These are phyloP conservation scores for Leptomonas pyrrhocoris DNA, from an alignment of 208 protist species.

Conservation along the genomic window DNA sequence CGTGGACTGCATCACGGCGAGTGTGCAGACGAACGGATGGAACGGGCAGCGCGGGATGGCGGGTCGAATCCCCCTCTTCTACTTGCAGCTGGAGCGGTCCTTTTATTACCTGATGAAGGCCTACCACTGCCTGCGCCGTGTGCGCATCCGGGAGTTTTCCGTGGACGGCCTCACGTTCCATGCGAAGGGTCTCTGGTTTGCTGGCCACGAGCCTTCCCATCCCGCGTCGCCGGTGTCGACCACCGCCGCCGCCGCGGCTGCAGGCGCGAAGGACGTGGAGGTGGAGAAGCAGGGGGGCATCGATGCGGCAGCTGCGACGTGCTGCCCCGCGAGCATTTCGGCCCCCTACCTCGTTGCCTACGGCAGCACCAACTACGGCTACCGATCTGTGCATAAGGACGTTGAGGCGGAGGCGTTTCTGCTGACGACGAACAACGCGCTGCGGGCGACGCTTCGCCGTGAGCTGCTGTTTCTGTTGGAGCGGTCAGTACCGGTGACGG, in stretches of 20 bases:
- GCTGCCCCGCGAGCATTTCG: conserved; percentile 21
- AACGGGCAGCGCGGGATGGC: conserved; percentile 63
- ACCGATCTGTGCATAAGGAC: conserved; percentile 85
- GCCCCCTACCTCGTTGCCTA: conserved; percentile 77
- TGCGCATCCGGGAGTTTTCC: conserved; percentile 70
- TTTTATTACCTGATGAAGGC: conserved; percentile 76
- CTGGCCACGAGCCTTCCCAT: conserved; percentile 9
- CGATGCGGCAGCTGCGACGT: not conserved
- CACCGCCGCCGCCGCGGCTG: not conserved
- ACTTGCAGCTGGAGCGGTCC: conserved; percentile 78
- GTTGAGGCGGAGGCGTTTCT: conserved; percentile 80
- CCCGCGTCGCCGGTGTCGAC: not conserved
- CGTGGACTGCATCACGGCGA: conserved; percentile 76
- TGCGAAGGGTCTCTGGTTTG: conserved; percentile 86
- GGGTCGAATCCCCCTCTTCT: conserved; percentile 80
- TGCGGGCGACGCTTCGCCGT: conserved; percentile 59
- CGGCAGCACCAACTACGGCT: conserved; percentile 90
- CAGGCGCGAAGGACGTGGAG: not conserved
- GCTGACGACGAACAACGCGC: conserved; percentile 48
- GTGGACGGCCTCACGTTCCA: conserved; percentile 79
- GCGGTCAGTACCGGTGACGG: conserved; percentile 54
- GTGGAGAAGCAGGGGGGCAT: not conserved
- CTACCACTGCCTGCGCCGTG: conserved; percentile 53
- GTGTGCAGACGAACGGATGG: conserved; percentile 81
- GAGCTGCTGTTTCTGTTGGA: conserved; percentile 66